These are phyloP conservation scores for Fusarium sp. DNA, from an alignment of 2,329 filamentous ascomycete genomes.

Conservation along the genomic window DNA sequence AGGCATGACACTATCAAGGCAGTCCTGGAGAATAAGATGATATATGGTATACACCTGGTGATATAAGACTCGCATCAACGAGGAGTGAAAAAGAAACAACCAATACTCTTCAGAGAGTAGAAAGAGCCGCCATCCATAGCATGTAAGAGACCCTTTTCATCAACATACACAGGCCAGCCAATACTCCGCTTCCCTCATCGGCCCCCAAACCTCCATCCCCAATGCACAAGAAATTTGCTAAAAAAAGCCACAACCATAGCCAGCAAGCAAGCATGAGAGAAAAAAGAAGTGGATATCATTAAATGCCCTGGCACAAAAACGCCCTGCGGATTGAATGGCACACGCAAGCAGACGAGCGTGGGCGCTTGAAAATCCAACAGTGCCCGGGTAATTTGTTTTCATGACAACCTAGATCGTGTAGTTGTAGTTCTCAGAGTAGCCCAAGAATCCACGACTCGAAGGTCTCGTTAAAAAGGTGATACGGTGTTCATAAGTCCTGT, in stretches of 20 bases:
- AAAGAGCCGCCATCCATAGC: slow-evolving; percentile 20
- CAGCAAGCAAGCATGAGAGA: slow-evolving; percentile 26
- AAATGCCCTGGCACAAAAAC: slow-evolving; percentile 50
- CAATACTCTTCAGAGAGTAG: slow-evolving; percentile 21
- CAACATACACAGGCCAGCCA: slow-evolving; percentile 39
- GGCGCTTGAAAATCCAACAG: slow-evolving; percentile 39
- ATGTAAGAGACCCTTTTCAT: slow-evolving; percentile 19
- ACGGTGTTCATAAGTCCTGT: slow-evolving; percentile 14
- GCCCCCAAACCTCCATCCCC: slow-evolving; percentile 7
- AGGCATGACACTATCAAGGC: not conserved
- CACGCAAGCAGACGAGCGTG: slow-evolving; percentile 38
- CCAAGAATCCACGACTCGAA: slow-evolving; percentile 23
- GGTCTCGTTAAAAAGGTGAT: slow-evolving; percentile 24
- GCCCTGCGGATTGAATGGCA: slow-evolving; percentile 39
- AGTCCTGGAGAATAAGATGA: not conserved
- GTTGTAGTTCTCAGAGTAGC: slow-evolving; percentile 28
- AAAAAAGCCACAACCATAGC: slow-evolving; percentile 17
- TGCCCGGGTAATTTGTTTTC: slow-evolving; percentile 39
- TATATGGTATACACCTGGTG: slow-evolving; percentile 14
- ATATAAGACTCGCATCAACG: slow-evolving; percentile 13
- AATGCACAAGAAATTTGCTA: slow-evolving; percentile 19
- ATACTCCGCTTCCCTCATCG: slow-evolving; percentile 36
- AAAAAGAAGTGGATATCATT: slow-evolving; percentile 51
- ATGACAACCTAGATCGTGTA: slow-evolving; percentile 34
- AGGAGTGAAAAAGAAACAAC: slow-evolving; percentile 19